Evolutionary conservation across 2,329 filamentous ascomycete species (phyloP).

Genomic region (Verticillium klebahnii): DNA sequence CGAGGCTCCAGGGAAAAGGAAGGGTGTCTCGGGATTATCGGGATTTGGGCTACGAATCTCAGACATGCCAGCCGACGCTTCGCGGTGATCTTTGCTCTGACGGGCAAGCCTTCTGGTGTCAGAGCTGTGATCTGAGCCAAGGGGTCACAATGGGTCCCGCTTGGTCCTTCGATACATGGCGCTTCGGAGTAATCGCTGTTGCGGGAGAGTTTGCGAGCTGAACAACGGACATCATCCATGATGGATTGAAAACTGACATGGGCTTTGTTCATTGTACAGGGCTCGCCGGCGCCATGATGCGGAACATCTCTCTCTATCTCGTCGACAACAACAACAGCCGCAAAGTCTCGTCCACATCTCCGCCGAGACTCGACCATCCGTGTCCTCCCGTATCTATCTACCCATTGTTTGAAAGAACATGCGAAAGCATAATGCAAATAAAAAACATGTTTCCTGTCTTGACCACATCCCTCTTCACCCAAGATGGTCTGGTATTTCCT

Average conservation of each 20-base stretch:
- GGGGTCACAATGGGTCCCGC: neutral
- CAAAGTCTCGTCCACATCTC: too few relatives aligned
- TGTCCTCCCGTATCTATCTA: neutral
- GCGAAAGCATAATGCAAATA: neutral
- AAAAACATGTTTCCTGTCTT: neutral
- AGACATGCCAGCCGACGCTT: neutral
- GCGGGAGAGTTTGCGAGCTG: neutral
- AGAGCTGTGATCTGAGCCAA: neutral
- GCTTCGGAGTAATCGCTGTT: too few relatives aligned
- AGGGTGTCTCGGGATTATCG: neutral
- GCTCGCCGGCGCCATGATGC: neutral
- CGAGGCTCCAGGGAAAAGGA: neutral
- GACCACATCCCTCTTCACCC: neutral
- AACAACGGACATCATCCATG: too few relatives aligned
- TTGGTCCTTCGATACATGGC: too few relatives aligned
- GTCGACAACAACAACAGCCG: neutral
- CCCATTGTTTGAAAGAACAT: neutral
- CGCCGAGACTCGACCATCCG: too few relatives aligned
- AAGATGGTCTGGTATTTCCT: constrained; percentile 1
- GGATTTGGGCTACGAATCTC: neutral
- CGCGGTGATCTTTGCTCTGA: neutral
- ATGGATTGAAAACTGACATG: neutral
- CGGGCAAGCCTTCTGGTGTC: neutral
- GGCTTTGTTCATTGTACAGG: neutral
- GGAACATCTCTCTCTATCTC: neutral